Percentiles rank a stretch among this genome's conserved stretches.
Conservation (phyloP, 257 asterid species). For the Solanum gandarillasii region DNA sequence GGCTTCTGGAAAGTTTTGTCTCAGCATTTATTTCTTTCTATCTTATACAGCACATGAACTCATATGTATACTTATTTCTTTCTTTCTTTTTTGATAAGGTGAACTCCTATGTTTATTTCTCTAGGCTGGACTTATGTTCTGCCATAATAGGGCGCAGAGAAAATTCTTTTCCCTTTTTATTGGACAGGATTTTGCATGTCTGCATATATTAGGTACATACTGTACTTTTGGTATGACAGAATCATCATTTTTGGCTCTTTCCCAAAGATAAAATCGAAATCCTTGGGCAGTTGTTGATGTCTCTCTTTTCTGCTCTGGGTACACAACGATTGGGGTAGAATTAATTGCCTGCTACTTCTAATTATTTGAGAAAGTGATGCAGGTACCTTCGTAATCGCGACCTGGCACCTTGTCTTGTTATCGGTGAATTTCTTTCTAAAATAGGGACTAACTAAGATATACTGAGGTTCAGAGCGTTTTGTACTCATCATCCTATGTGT, state of each 20-base stretch:
- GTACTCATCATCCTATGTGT: neutral
- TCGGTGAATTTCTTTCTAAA: neutral
- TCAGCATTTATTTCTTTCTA: neutral
- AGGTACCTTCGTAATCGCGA: neutral
- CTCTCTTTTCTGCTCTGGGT: neutral
- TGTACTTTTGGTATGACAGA: neutral
- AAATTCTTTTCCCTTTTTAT: neutral
- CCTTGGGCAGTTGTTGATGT: neutral
- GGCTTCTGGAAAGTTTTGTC: slow-evolving; percentile 4
- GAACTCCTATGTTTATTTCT: neutral
- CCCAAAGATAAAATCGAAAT: neutral
- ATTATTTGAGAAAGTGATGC: neutral
- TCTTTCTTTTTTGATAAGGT: neutral
- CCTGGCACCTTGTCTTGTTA: neutral
- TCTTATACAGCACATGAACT: neutral
- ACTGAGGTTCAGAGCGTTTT: neutral
- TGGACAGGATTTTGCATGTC: neutral
- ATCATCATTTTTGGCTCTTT: neutral
- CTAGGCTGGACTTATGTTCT: neutral
- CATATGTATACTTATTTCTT: neutral
- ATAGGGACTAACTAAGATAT: neutral
- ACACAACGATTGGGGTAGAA: neutral
- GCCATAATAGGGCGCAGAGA: neutral
- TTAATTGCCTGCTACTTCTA: neutral
- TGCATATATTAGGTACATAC: neutral